Evolutionary conservation across 495 filamentous ascomycete species (phyloP).

Genomic region (Melanomma pulvis-pyrius): DNA sequence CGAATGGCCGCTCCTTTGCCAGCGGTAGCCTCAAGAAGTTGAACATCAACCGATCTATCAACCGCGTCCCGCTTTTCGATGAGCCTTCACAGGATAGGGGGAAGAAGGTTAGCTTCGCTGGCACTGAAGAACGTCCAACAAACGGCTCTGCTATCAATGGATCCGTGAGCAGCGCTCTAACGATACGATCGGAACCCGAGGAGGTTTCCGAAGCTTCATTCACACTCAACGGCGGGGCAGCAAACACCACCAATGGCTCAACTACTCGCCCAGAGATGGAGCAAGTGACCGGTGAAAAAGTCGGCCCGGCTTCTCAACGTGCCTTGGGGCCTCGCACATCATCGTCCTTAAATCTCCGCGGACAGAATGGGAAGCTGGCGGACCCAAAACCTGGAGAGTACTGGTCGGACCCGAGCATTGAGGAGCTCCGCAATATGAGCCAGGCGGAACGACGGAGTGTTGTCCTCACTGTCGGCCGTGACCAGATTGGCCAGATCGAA

Average conservation of each 20-base stretch:
- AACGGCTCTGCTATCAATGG: conserved; percentile 28
- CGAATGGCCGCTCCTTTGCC: conserved; percentile 63
- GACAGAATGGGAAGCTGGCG: conserved; percentile 33
- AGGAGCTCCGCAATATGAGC: conserved; percentile 74
- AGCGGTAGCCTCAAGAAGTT: conserved; percentile 80
- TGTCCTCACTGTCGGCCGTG: conserved; percentile 76
- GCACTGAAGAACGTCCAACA: conserved; percentile 44
- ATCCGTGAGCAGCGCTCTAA: conserved; percentile 49
- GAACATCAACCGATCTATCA: conserved; percentile 83
- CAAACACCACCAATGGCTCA: conserved; percentile 46
- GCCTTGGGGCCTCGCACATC: conserved; percentile 36
- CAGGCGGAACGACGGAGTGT: conserved; percentile 72
- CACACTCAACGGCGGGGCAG: conserved; percentile 53
- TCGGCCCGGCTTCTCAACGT: conserved; percentile 75
- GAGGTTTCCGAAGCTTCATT: conserved; percentile 58
- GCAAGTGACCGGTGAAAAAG: conserved; percentile 72
- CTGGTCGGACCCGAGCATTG: conserved; percentile 75
- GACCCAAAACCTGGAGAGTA: conserved; percentile 73
- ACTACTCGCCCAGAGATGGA: conserved; percentile 64
- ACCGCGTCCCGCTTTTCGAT: conserved; percentile 53
- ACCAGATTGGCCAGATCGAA: conserved; percentile 73
- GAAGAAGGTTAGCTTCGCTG: conserved; percentile 91
- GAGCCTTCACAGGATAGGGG: conserved; percentile 49
- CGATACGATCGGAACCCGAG: conserved; percentile 42
- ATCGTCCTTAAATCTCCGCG: conserved; percentile 19